Evolutionary conservation across 164 flowering plant species (phyloP), one percentile per base, ranked within the genome.

Genomic region (Vitis cinerea): DNA sequence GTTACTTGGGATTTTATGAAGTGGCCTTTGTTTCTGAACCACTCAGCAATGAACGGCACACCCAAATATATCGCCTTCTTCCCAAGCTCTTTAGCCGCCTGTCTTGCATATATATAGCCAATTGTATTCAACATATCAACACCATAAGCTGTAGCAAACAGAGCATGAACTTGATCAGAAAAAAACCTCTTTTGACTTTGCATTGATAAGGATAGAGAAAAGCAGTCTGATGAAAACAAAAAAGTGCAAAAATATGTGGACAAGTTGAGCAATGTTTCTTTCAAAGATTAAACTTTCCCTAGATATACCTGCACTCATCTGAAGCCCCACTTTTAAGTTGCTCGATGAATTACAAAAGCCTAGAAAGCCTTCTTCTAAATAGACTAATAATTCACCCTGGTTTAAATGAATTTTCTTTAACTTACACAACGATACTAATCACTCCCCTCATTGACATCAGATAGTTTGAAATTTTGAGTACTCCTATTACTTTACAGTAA

Each of bases 1-100:
- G 99, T 95, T 48, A 95, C 94, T 84, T 95, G 99, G 77, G 99
- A 95, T 81, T 95, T 95, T 61, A 91, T 88, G 55, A 83, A 91
- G 75, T 95, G 99, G 49, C 99, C 99, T 84, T 95, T 91, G 82
- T 95, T 93, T 82, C 99, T 85, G 74, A 95, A 91, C 99, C 99
- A 95, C 73, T 95, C 99, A 37, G 99, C 99, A 80, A 95, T 57
- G 66, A 95, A 95, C 23, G 99, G 99, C 31, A 95, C 92, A n/a
- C 98, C 98, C 75, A 95, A 79, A 73, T 85, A 91, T 53, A 87
- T 87, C 51, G 89, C 99, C 74, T 91, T 93, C 84, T 95, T 95
- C 64, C 98, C 99, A 55, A 95, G 91, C 85, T 95, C 98, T 81
- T 91, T 90, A 27, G 99, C 98, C 31, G 98, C 91, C 80, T 91